Base-by-base conservation (phyloP, 2,329 filamentous ascomycete genomes). In the Ophiosphaerella narmari region DNA sequence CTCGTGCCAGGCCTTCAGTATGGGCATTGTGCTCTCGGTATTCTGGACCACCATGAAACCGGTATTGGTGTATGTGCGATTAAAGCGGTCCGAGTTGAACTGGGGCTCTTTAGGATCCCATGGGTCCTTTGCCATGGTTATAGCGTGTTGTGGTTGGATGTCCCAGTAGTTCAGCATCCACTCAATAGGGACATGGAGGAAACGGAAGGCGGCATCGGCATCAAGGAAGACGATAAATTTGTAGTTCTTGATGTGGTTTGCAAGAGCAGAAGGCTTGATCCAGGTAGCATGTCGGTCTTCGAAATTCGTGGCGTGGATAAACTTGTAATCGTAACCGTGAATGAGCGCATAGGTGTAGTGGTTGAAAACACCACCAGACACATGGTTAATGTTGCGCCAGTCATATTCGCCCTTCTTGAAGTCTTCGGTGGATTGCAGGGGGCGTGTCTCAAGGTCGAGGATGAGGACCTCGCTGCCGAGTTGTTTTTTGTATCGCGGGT, bases 31-130 rank as follows among this genome's bases (percentile, higher is more conserved):
- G 54, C 74, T 75, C 13, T 73, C 63, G 57, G 78, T 78, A 64
- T 80, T 80, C 67, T 82, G 80, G 3, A 79, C 75, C 34, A 82
- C 68, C 63, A 82, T 80, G 71, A 82, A 82, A 14, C 80, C 80
- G 1, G 80, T 80, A 70, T 82, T 82, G 59, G 72, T 72, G 75
- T 78, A 57, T 71, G 69, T 69, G 41, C 67, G 67, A 52, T 75
- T 75, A 52, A 73, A 69, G 43, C 68, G 67, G 55, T 80, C 77
- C 9, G 68, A 72, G 64, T 79, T 78, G 52, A 54, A 65, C 23
- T 71, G 59, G 12, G 64, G 64, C 38, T 72, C 54, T n/a, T 59
- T 56, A 0, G 59, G 48, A 21, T 60, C 60, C 67, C 69, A 69
- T 3, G 77, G 77, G 37, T 80, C 78, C 39, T 74, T 66, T 5